Base-by-base conservation (phyloP, 1,139 yeast species). In the Dujonia santamariae region DNA sequence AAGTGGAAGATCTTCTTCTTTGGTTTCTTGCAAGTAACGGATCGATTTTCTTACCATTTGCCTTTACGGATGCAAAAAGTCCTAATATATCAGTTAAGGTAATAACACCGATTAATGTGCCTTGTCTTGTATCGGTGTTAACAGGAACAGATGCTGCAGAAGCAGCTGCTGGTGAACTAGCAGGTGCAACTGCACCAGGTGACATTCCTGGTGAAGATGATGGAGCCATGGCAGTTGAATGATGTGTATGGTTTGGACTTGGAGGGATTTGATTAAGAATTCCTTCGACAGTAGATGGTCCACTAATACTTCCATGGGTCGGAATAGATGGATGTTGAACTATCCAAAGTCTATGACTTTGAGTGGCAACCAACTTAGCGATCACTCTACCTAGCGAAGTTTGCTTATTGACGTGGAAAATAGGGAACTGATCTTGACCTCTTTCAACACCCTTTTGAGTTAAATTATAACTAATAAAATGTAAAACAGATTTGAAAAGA, bases 361-460 rank as follows among this genome's bases (percentile, higher is more conserved):
- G 83, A 4, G 98, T 92, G 8, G 97, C 97, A 19, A 92, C 97
- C 47, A 92, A 70, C 59, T 92, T 92, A 31, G 97, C 97, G 50
- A 92, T 75, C 8, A 94, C 88, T 55, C 96, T 76, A 19, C 90
- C 95, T 33, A 92, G 72, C 0, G 94, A 81, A 11, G 94, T 79
- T 31, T 75, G 74, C 41, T 78, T 75, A 44, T 85, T 83, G 21
- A 90, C 96, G 57, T 90, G 96, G 73, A 92, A 92, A 32, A 92
- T 90, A 12, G 98, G 98, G 70, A 82, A 90, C 31, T 94, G 90
- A 63, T 92, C 98, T 60, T 90, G 88, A 36, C 96, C 96, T 53
- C 88, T 92, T 52, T 83, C 95, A 22, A 92, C 72, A 12, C 97
- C 98, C 51, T 96, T 81, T 43, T 82, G 82, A 47, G 85, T 82